Evolutionary conservation across 139 green algal genomes (phyloP).

Genomic region (Parachlorella kessleri): DNA sequence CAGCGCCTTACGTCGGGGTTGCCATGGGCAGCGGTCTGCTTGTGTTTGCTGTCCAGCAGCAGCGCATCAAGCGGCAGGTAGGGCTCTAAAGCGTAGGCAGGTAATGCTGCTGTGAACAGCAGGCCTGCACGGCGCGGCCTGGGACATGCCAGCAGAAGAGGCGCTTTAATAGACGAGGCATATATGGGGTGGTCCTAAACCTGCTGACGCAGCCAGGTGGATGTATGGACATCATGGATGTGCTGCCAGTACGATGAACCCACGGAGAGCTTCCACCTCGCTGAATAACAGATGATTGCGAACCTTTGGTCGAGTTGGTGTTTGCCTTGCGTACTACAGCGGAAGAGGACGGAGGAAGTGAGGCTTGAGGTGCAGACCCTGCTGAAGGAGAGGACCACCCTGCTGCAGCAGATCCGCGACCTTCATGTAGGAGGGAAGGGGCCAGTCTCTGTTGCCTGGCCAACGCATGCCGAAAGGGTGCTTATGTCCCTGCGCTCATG

Average conservation of each 20-base stretch:
- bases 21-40: conserved; percentile 39
- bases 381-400: conserved; percentile 33
- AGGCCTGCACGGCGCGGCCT: no score
- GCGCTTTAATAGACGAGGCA: not conserved
- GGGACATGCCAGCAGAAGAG: no score
- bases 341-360: conserved; percentile 17
- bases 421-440: no score
- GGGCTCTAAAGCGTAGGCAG: not conserved
- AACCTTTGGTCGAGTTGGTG: not conserved
- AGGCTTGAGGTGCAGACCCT: conserved; percentile 17
- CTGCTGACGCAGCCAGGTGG: not conserved
- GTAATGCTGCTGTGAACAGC: not conserved
- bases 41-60: conserved; percentile 43
- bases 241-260: not conserved
- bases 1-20: conserved; percentile 42
- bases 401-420: conserved; percentile 24
- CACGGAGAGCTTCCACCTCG: no score
- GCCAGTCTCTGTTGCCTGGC: no score
- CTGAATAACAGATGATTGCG: no score
- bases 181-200: not conserved
- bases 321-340: conserved; percentile 5
- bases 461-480: no score
- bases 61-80: conserved; percentile 34
- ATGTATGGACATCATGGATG: not conserved
- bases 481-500: no score